Percentiles rank a stretch among this genome's conserved stretches.
Evolutionary conservation across 768 basidiomycete genomes (phyloP).

Genomic region (Mycena sanguinolenta): DNA sequence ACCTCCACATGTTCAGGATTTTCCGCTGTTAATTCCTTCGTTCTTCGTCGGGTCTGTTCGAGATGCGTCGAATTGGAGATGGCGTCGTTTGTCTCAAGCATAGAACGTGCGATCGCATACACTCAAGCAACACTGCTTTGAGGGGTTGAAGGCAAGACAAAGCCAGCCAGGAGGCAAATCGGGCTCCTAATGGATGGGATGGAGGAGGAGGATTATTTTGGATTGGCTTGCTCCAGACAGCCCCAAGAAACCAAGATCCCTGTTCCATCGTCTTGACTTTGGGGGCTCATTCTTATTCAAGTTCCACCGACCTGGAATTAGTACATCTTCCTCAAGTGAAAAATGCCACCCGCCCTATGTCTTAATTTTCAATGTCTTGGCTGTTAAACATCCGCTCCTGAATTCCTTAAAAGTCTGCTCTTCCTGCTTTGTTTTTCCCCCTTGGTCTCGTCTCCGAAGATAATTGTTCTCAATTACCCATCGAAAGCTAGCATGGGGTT

Average conservation of each 20-base stretch:
- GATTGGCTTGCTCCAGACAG: background rate
- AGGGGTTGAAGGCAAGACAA: background rate
- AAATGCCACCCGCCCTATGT: background rate
- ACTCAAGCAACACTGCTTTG: background rate
- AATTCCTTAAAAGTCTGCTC: conserved; percentile 1
- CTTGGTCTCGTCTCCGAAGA: too few relatives aligned
- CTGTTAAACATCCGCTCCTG: conserved; percentile 25
- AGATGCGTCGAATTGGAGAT: too few relatives aligned
- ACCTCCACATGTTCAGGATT: too few relatives aligned
- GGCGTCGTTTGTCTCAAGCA: too few relatives aligned
- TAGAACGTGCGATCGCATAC: background rate
- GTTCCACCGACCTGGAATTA: background rate
- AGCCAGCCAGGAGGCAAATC: background rate
- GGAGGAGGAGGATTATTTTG: background rate
- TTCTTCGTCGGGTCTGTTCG: too few relatives aligned
- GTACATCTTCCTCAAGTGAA: background rate
- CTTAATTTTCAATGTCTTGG: conserved; percentile 12
- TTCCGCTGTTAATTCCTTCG: too few relatives aligned
- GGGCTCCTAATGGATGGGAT: background rate
- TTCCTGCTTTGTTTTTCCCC: background rate
- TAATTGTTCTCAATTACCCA: too few relatives aligned
- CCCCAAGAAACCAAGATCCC: background rate
- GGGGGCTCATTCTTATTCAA: background rate
- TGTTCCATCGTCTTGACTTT: background rate
- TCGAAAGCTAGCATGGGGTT: conserved; percentile 1